Percentiles rank a stretch among this genome's conserved stretches.
phyloP scores from a whole-genome alignment of 2,329 filamentous ascomycete genomes.

The Aphanocladium album region DNA sequence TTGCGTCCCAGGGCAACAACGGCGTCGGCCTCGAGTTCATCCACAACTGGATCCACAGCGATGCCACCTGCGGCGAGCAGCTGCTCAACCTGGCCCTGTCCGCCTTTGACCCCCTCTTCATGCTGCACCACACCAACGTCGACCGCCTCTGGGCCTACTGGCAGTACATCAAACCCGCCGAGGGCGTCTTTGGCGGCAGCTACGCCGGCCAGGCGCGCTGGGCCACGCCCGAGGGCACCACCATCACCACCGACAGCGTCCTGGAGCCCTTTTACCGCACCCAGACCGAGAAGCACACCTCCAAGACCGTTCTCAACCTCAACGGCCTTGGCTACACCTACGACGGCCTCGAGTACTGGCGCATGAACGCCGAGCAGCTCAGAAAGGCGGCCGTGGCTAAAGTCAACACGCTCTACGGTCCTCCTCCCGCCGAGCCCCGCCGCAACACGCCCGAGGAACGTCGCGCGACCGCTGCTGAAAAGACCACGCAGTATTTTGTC shows the following conservation, averaged over 20 bases:
- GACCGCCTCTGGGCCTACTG: constrained; percentile 50
- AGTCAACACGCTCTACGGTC: constrained; percentile 16
- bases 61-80: constrained; percentile 21
- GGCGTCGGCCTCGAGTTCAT: constrained; percentile 27
- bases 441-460: not conserved
- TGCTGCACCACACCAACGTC: constrained; percentile 44
- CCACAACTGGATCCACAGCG: constrained; percentile 24
- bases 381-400: constrained; percentile 5
- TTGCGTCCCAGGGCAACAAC: constrained; percentile 15
- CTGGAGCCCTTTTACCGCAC: constrained; percentile 39
- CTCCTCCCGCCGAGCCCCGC: not conserved
- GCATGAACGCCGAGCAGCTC: constrained; percentile 7
- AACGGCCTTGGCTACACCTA: constrained; percentile 19
- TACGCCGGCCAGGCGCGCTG: constrained; percentile 22
- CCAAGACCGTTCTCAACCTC: constrained; percentile 15
- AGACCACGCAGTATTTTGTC: constrained; percentile 12
- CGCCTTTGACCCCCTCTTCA: constrained; percentile 31
- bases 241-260: constrained; percentile 30
- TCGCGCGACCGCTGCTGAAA: not conserved
- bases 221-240: constrained; percentile 28
- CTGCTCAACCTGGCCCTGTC: constrained; percentile 25
- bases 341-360: constrained; percentile 13
- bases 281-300: constrained; percentile 31
- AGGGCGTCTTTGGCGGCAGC: constrained; percentile 23
- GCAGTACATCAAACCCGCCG: constrained; percentile 29